These are phyloP conservation scores for Coemansia sp. DNA, from an alignment of 192 early-diverging fungal species.

Conservation along the genomic window DNA sequence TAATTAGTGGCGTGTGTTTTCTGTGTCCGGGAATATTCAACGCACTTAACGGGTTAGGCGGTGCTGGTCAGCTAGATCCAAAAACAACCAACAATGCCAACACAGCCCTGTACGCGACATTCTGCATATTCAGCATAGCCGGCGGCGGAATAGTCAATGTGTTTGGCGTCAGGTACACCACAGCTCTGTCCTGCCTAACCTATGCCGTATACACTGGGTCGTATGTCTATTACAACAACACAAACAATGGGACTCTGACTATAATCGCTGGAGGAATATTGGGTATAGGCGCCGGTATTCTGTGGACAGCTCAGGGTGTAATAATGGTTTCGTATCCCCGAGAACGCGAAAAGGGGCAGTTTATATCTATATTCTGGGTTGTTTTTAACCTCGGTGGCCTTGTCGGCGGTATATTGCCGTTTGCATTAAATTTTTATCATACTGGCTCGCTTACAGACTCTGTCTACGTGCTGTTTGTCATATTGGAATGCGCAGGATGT, in stretches of 20 bases:
- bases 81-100: constrained; percentile 65
- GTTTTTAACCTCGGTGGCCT: constrained; percentile 74
- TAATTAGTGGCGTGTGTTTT: constrained; percentile 70
- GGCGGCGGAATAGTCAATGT: constrained; percentile 80
- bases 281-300: constrained; percentile 73
- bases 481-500: constrained; percentile 65
- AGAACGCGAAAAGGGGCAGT: constrained; percentile 75
- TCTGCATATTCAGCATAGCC: constrained; percentile 68
- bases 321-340: constrained; percentile 80
- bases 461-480: constrained; percentile 71
- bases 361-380: constrained; percentile 79
- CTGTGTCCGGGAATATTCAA: constrained; percentile 79
- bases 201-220: constrained; percentile 76
- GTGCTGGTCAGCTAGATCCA: constrained; percentile 60
- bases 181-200: constrained; percentile 59
- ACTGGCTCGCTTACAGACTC: constrained; percentile 55
- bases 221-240: constrained; percentile 61
- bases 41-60: constrained; percentile 62
- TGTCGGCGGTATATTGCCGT: constrained; percentile 67
- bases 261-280: constrained; percentile 69
- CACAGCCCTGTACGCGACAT: constrained; percentile 70
- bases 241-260: constrained; percentile 56
- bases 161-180: constrained; percentile 64
- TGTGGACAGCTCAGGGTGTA: constrained; percentile 67
- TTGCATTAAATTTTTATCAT: constrained; percentile 62